These are phyloP conservation scores for Oryza brachyantha DNA, from an alignment of 176 grass and related monocot genomes.

Conservation along the genomic window DNA sequence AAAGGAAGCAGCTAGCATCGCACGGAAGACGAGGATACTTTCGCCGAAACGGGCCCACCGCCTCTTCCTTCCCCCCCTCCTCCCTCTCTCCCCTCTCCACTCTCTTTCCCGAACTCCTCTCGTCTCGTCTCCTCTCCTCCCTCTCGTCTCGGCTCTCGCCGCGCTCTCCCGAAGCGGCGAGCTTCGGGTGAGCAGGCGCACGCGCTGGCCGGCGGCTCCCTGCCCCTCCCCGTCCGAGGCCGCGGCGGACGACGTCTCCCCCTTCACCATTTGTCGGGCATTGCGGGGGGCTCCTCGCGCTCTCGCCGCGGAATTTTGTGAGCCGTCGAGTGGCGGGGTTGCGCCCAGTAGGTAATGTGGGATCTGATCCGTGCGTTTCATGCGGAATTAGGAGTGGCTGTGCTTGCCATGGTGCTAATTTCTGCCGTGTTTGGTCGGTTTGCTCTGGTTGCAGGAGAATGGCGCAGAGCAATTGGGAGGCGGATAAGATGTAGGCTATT, in stretches of 20 bases:
- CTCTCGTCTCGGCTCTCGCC: neutral
- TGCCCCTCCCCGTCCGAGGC: neutral
- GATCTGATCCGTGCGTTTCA: conserved; percentile 34
- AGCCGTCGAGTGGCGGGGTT: neutral
- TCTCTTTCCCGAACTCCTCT: no score
- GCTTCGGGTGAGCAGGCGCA: neutral
- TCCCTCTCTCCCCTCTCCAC: no score
- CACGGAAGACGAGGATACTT: neutral
- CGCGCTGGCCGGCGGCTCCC: neutral
- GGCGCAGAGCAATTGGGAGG: conserved; percentile 99
- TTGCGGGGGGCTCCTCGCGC: conserved; percentile 11
- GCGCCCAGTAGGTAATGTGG: conserved; percentile 61
- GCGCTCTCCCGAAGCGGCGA: neutral
- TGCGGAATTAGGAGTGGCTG: neutral
- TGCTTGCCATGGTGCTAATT: conserved; percentile 3
- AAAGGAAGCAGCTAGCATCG: neutral
- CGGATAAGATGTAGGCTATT: conserved; percentile 87
- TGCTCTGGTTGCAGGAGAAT: conserved; percentile 37
- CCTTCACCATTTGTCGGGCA: conserved; percentile 9
- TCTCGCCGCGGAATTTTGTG: neutral
- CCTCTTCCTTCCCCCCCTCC: neutral
- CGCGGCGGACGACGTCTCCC: neutral
- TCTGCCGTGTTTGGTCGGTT: conserved; percentile 2
- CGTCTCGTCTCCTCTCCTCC: no score
- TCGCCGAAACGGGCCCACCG: neutral